phyloP scores from a whole-genome alignment of 1,284 basidiomycete species.

The Cryptococcus sp. region DNA sequence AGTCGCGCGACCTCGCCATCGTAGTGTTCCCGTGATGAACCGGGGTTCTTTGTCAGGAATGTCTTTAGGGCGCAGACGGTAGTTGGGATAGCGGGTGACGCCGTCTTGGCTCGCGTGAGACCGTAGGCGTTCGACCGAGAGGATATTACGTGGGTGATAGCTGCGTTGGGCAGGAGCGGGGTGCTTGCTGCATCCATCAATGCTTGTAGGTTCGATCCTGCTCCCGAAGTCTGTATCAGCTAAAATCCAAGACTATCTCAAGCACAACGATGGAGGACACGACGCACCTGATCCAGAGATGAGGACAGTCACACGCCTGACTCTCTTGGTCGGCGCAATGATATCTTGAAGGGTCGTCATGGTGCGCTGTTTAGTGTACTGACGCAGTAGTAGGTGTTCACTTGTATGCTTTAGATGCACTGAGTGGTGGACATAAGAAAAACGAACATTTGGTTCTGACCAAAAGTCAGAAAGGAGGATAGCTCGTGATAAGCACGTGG shows the following conservation, averaged over 20 bases:
- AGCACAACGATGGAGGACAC: slow-evolving; percentile 16
- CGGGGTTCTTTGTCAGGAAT: slow-evolving; percentile 73
- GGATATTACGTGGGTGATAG: slow-evolving; percentile 82
- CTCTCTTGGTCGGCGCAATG: slow-evolving; percentile 22
- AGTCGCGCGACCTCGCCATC: slow-evolving; percentile 77
- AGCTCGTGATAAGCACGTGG: not conserved
- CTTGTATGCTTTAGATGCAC: not conserved
- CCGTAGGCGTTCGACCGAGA: slow-evolving; percentile 92
- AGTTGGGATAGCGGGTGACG: slow-evolving; percentile 76
- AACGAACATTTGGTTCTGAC: not conserved
- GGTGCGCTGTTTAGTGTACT: not conserved
- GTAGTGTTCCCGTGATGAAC: slow-evolving; percentile 78
- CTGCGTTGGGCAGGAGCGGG: slow-evolving; percentile 62
- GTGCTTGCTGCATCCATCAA: slow-evolving; percentile 80
- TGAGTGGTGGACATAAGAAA: too few species aligned
- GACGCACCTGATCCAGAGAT: slow-evolving; percentile 77
- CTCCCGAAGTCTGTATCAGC: too few species aligned
- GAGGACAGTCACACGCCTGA: slow-evolving; percentile 62
- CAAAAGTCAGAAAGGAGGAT: slow-evolving; percentile 1
- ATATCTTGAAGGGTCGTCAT: slow-evolving; percentile 33
- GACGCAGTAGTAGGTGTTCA: not conserved
- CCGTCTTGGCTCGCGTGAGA: slow-evolving; percentile 71
- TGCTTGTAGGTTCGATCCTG: slow-evolving; percentile 94
- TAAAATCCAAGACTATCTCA: too few species aligned
- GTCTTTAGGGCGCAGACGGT: slow-evolving; percentile 82